Conservation (phyloP, 768 basidiomycete species). For the Mrakia frigida region DNA sequence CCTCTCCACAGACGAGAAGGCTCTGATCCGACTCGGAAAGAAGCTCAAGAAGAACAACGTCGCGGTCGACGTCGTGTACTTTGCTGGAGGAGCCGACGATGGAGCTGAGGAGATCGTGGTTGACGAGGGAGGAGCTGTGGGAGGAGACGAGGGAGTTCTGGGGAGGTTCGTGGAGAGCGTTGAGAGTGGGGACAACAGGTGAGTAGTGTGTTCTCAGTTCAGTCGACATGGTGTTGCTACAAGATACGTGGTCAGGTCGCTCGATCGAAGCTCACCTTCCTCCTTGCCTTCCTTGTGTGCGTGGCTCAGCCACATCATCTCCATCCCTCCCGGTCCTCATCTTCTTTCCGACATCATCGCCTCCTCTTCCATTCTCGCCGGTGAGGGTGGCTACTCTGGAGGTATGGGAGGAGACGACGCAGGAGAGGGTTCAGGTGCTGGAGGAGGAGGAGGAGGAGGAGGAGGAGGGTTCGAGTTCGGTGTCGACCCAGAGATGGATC, state of each 20-base stretch:
- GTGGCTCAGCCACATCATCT: slow-evolving; percentile 72
- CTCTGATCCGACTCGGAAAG: slow-evolving; percentile 83
- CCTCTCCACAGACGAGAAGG: slow-evolving; percentile 53
- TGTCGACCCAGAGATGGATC: slow-evolving; percentile 90
- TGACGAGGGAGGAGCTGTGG: background rate
- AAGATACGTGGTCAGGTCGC: too few relatives aligned
- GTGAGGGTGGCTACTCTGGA: slow-evolving; percentile 56
- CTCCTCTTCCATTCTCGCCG: slow-evolving; percentile 73
- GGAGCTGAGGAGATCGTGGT: slow-evolving; percentile 10
- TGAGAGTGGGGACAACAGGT: slow-evolving; percentile 81
- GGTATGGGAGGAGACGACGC: slow-evolving; percentile 35
- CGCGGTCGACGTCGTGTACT: slow-evolving; percentile 82
- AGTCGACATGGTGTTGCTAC: too few relatives aligned
- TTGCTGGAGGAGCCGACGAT: slow-evolving; percentile 62
- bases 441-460: slow-evolving; percentile 48
- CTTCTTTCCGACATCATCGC: slow-evolving; percentile 76
- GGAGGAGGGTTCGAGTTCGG: slow-evolving; percentile 72
- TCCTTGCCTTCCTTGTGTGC: background rate
- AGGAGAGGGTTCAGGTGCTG: slow-evolving; percentile 43
- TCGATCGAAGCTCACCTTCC: slow-evolving; percentile 5
- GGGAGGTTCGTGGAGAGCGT: slow-evolving; percentile 74
- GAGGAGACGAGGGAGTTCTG: slow-evolving; percentile 56
- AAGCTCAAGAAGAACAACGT: slow-evolving; percentile 99
- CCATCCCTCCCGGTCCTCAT: slow-evolving; percentile 65
- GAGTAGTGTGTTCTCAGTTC: too few relatives aligned